Evolutionary conservation across 2,329 filamentous ascomycete genomes (phyloP).

Genomic region (Pseudonectria buxi): DNA sequence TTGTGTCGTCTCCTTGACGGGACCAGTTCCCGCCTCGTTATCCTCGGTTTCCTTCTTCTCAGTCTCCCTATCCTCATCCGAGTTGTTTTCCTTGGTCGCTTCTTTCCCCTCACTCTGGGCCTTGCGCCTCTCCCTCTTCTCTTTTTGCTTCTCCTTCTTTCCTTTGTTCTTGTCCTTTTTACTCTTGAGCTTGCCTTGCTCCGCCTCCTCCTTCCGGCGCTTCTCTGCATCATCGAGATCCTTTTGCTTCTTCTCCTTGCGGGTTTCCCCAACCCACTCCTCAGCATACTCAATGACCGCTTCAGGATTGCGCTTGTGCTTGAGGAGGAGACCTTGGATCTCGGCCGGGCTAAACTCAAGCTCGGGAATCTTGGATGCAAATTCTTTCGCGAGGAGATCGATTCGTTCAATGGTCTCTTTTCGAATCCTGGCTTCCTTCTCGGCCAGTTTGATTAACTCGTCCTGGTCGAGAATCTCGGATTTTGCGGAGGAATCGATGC

Average conservation of each 20-base stretch:
- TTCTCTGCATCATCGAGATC: slow-evolving; percentile 37
- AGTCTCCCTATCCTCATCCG: slow-evolving; percentile 5
- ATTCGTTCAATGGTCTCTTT: slow-evolving; percentile 34
- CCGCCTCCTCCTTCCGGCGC: slow-evolving; percentile 31
- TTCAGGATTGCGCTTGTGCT: slow-evolving; percentile 46
- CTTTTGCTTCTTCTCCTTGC: slow-evolving; percentile 43
- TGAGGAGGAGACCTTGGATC: slow-evolving; percentile 52
- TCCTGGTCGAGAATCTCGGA: slow-evolving; percentile 10
- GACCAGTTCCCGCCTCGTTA: background rate
- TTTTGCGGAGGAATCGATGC: slow-evolving; percentile 4
- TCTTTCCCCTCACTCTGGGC: slow-evolving; percentile 16
- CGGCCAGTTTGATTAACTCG: slow-evolving; percentile 24
- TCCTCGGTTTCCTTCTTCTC: slow-evolving; percentile 6
- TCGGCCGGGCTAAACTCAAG: slow-evolving; percentile 54
- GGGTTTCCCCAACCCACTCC: slow-evolving; percentile 43
- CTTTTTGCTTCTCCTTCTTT: slow-evolving; percentile 22
- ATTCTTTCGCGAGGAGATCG: slow-evolving; percentile 39
- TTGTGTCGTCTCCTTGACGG: slow-evolving; percentile 1
- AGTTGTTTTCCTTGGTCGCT: slow-evolving; percentile 13
- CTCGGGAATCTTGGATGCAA: slow-evolving; percentile 44
- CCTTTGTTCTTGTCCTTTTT: slow-evolving; percentile 26
- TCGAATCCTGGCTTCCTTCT: slow-evolving; percentile 25
- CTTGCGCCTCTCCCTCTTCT: slow-evolving; percentile 17
- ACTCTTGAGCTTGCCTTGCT: slow-evolving; percentile 28
- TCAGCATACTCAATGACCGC: slow-evolving; percentile 40